These are phyloP conservation scores for Platanthera guangdongensis DNA, from an alignment of 106 monocot genomes.

Conservation along the genomic window DNA sequence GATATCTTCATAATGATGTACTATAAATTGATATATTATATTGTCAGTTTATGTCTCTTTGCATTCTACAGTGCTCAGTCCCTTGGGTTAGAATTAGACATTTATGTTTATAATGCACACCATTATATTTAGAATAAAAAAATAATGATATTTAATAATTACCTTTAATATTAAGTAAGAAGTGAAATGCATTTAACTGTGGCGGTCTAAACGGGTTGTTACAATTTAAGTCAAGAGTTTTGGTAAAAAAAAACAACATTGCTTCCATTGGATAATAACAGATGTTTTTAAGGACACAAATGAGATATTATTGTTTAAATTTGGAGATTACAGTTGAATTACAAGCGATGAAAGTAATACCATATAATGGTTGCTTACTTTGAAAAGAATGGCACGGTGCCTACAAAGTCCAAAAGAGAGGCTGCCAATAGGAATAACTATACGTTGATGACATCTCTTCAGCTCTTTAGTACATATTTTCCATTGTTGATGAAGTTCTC, in stretches of 20 bases:
- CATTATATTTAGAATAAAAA: no score
- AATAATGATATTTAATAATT: no score
- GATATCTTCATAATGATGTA: no score
- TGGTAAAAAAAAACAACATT: background rate
- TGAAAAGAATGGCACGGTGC: constrained; percentile 77
- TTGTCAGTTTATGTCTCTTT: no score
- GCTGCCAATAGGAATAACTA: constrained; percentile 51
- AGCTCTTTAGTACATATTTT: constrained; percentile 51
- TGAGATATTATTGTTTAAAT: background rate
- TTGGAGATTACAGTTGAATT: background rate
- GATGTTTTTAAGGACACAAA: background rate
- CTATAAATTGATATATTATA: no score
- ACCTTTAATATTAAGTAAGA: no score
- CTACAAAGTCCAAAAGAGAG: constrained; percentile 56
- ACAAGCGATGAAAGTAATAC: background rate
- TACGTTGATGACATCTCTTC: constrained; percentile 24
- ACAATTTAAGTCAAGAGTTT: background rate
- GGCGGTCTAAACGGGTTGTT: no score
- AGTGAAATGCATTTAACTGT: background rate
- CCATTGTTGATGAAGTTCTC: constrained; percentile 53
- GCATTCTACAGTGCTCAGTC: no score
- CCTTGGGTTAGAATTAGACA: no score
- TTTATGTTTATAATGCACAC: no score
- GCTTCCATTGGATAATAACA: background rate
- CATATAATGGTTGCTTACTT: constrained; percentile 27